Conservation (phyloP, 177 flowering plant species). For the Vitis hybrid region DNA sequence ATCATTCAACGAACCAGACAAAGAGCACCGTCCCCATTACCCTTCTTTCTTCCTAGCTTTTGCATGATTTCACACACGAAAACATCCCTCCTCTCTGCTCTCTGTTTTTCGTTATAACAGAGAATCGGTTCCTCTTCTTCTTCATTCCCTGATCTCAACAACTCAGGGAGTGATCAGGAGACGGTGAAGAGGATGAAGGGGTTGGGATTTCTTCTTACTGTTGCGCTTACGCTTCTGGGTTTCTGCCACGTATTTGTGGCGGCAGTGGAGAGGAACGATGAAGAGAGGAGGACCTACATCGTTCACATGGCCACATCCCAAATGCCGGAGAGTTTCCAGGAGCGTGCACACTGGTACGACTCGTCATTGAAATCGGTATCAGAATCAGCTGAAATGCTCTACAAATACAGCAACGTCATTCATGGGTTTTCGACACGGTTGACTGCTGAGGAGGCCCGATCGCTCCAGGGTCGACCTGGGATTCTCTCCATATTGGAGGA, state of each 20-base stretch:
- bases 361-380: conserved; percentile 59
- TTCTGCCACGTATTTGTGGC: conserved; percentile 25
- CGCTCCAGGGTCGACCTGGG: conserved; percentile 37
- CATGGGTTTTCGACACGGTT: conserved; percentile 62
- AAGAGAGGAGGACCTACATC: conserved; percentile 42
- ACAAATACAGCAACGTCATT: conserved; percentile 46
- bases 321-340: conserved; percentile 51
- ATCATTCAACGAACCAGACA: conserved; percentile 25
- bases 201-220: not conserved
- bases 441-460: conserved; percentile 35
- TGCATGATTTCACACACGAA: not conserved
- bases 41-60: not conserved
- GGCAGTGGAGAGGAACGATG: not conserved
- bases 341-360: conserved; percentile 57
- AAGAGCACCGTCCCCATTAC: conserved; percentile 13
- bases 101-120: not conserved
- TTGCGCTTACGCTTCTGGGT: conserved; percentile 16
- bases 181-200: not conserved
- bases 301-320: conserved; percentile 61
- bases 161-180: not conserved
- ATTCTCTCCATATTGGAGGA: conserved; percentile 52
- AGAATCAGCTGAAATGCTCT: conserved; percentile 47
- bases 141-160: too few species aligned
- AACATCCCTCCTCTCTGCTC: not conserved
- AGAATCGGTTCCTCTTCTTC: not conserved